These are phyloP conservation scores for Falciphora oryzae DNA, from an alignment of 2,329 filamentous ascomycete species.

Conservation along the genomic window DNA sequence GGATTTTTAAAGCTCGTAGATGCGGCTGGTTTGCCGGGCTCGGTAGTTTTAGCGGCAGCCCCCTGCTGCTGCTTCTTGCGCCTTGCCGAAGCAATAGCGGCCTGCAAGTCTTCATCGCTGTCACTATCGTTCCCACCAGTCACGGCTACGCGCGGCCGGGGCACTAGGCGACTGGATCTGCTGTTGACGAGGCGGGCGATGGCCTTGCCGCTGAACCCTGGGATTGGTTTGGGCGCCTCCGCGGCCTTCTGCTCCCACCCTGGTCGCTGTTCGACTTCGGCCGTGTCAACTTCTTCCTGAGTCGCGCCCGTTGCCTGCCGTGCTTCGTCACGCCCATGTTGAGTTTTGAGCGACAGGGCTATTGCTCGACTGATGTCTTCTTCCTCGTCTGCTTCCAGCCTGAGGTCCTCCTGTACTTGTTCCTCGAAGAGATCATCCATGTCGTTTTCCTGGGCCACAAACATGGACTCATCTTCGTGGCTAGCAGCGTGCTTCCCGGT, in stretches of 20 bases:
- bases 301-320: constrained; percentile 17
- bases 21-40: constrained; percentile 11
- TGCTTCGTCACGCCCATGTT: constrained; percentile 35
- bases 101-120: constrained; percentile 73
- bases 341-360: constrained; percentile 72
- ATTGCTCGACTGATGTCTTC: constrained; percentile 76
- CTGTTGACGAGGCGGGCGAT: constrained; percentile 73
- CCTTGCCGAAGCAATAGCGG: constrained; percentile 67
- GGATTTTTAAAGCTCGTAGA: constrained; percentile 51
- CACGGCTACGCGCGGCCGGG: constrained; percentile 13
- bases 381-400: constrained; percentile 31
- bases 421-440: constrained; percentile 27
- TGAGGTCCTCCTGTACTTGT: constrained; percentile 17
- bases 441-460: constrained; percentile 34
- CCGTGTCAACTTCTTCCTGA: constrained; percentile 30
- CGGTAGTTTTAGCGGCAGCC: background rate
- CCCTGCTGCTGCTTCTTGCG: constrained; percentile 41
- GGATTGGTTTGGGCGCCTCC: constrained; percentile 44
- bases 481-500: constrained; percentile 34
- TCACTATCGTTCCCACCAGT: constrained; percentile 55
- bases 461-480: constrained; percentile 49
- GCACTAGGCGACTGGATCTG: constrained; percentile 49
- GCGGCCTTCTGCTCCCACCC: constrained; percentile 53
- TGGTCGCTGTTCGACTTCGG: constrained; percentile 43
- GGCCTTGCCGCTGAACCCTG: constrained; percentile 47